Evolutionary conservation across 345 rosid species (phyloP).

Genomic region (Sonneratia alba): DNA sequence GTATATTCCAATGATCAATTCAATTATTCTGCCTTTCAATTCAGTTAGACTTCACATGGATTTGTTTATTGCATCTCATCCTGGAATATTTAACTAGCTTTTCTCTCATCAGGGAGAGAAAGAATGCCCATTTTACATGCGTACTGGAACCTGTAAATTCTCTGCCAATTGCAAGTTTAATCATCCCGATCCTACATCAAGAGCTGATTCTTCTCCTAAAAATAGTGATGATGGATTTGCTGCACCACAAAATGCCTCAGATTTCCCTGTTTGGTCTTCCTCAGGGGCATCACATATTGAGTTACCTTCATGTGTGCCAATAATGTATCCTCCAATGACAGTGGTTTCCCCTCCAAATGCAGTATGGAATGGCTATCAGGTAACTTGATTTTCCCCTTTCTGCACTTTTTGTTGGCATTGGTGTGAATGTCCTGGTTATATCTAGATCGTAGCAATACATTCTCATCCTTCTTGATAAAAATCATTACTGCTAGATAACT

Average conservation of each 20-base stretch:
- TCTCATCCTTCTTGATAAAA: neutral
- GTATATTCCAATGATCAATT: constrained; percentile 18
- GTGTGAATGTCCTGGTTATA: neutral
- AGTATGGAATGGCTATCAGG: constrained; percentile 93
- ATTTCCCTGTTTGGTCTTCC: constrained; percentile 61
- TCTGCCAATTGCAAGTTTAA: constrained; percentile 74
- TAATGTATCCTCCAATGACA: constrained; percentile 49
- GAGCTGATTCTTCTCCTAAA: constrained; percentile 40
- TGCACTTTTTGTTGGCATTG: neutral
- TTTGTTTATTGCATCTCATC: neutral
- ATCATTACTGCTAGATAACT: neutral
- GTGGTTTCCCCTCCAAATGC: constrained; percentile 45
- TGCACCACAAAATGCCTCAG: constrained; percentile 37
- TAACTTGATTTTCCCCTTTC: constrained; percentile 8
- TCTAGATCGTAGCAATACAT: neutral
- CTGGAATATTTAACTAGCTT: neutral
- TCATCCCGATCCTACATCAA: constrained; percentile 83
- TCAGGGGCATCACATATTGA: constrained; percentile 40
- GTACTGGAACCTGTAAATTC: constrained; percentile 86
- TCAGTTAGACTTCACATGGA: neutral
- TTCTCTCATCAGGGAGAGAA: constrained; percentile 46
- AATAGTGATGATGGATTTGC: constrained; percentile 50
- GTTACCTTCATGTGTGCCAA: constrained; percentile 42
- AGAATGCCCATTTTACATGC: constrained; percentile 91
- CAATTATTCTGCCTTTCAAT: neutral